Base-by-base conservation (phyloP, 192 early-diverging fungal species). In the Podila epicladia region DNA sequence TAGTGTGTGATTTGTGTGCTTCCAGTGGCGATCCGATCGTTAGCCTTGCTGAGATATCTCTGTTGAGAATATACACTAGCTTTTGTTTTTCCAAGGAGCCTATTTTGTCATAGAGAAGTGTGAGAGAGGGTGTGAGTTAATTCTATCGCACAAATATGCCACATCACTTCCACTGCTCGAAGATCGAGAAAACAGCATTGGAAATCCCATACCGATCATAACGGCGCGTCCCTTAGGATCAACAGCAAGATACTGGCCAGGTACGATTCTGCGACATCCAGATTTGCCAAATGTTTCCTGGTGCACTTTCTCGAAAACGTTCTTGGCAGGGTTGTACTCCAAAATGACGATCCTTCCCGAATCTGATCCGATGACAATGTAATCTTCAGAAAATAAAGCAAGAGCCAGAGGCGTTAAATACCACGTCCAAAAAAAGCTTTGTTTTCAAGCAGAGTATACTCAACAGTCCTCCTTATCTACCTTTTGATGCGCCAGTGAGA, bases 211-310 rank as follows among this genome's bases (percentile, higher is more conserved):
- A 85, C 84, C 91, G 53, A 99, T 93, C 95, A 98, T 95, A 24
- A 98, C 93, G 9, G 97, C 96, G 55, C 98, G 89, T 13, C 98
- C 98, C 53, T 95, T 94, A 1, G 98, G 98, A 85, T 99, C 98
- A 11, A 92, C 82, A 5, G 97, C 97, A 37, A 99, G 89, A 63
- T 97, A 99, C 84, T 99, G 95, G 19, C 98, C 98, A 9, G 98
- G 94, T 0, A 98, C 92, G 48, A 93, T 91, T 55, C 98, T 83
- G 29, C 98, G 88, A 62, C 93, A 88, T 38, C 97, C 98, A 13
- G 93, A 92, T 69, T 97, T 97, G 29, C 97, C 98, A 83, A 90
- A 98, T 5, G 95, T 97, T 67, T 99, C 97, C 82, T 93, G 87
- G 75, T 98, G 97, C 13, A 97, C 91, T 63, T 90, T 87, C 29